A percentile compares a stretch with the other conserved stretches of the same genome.
Evolutionary conservation across 1,139 yeast species (phyloP).

Genomic region (Hemisphaericaspora lyxosophila): DNA sequence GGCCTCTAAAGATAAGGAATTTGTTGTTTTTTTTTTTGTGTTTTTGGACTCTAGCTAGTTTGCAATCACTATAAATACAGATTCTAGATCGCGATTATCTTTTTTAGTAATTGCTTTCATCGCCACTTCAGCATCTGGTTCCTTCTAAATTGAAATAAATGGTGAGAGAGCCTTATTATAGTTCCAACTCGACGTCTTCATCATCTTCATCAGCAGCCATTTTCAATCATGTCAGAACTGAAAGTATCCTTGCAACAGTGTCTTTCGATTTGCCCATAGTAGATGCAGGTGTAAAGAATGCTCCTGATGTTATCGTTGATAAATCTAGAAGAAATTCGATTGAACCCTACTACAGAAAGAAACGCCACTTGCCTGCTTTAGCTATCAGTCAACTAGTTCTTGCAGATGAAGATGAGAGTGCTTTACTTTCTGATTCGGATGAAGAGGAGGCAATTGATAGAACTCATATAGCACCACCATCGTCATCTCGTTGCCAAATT

Average conservation of each 20-base stretch:
- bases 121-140: too few species aligned
- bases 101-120: too few species aligned
- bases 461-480: conserved; percentile 7
- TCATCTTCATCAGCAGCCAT: conserved; percentile 9
- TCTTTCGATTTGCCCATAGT: conserved; percentile 11
- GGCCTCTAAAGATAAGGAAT: too few species aligned
- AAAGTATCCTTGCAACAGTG: conserved; percentile 3
- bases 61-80: too few species aligned
- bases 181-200: conserved; percentile 5
- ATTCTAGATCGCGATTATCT: too few species aligned
- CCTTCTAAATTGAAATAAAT: conserved; percentile 5
- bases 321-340: conserved; percentile 7
- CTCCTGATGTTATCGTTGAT: conserved; percentile 4
- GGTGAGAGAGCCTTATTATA: conserved; percentile 14
- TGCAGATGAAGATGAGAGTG: conserved; percentile 9
- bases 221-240: conserved; percentile 9
- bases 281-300: conserved; percentile 1
- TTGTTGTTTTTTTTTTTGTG: too few species aligned
- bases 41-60: too few species aligned
- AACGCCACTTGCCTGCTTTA: conserved; percentile 10
- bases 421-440: conserved; percentile 18
- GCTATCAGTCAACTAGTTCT: conserved; percentile 7
- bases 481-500: conserved; percentile 3
- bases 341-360: conserved; percentile 12
- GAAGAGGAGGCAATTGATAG: conserved; percentile 4